Evolutionary conservation across 495 filamentous ascomycete species (phyloP), one percentile per base, ranked within the genome.

Genomic region (Pyrenopolyporus hunteri): DNA sequence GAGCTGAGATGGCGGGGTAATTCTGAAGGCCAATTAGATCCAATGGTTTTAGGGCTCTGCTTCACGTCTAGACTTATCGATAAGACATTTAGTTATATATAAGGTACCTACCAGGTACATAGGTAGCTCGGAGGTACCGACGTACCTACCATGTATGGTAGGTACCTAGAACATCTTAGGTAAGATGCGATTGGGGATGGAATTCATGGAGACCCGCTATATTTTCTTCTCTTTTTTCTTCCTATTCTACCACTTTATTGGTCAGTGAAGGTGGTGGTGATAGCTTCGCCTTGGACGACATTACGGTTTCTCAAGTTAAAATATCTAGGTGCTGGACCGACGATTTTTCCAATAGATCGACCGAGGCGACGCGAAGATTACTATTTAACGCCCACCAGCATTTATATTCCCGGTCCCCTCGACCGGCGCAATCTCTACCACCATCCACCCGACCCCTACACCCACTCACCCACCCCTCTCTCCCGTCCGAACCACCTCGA

Each of bases 1-100:
- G n/a, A 37, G 45, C 19, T 44, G 63, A 22, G 14, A 61, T 70
- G 63, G 67, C 57, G 67, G 67, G 67, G 67, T 70, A 58, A 20
- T 47, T 29, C 19, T 42, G 59, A 25, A 11, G 9, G 36, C 59
- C 50, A 56, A 57, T 57, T 9, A 16, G 33, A 49, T 29, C 26
- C n/a, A n/a, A n/a, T n/a, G 10, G 19, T 4, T 13, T 7, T 4
- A 25, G 8, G 10, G 17, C 20, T n/a, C n/a, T 42, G 19, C 44
- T 26, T n/a, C n/a, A 22, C 16, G 46, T 20, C 36, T 23, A 20
- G 6, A 11, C 2, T 14, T 60, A 62, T 62, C 58, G 58, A 62
- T 62, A 61, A 48, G 42, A n/a, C n/a, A n/a, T n/a, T n/a, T n/a
- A n/a, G n/a, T n/a, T n/a, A n/a, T n/a, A n/a, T n/a, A n/a, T n/a